Conservation (phyloP, 164 flowering plant species). For the Vitis riparia region DNA sequence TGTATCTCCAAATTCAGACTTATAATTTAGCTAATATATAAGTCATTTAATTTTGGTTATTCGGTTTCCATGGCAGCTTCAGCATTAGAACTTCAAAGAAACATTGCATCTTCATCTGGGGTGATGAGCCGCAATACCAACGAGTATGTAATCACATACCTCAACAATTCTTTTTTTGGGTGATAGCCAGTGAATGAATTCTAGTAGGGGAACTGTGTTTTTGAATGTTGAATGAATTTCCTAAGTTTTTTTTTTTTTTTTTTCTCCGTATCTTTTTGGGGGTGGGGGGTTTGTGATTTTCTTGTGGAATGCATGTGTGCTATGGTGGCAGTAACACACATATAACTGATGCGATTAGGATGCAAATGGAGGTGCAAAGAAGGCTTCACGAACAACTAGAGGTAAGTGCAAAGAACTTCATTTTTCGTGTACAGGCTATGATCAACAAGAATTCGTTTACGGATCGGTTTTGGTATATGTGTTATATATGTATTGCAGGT, state of each 20-base stretch:
- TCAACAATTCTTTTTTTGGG: background rate
- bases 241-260: slow-evolving; percentile 6
- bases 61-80: slow-evolving; percentile 41
- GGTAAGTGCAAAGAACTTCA: slow-evolving; percentile 37
- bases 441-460: too few species aligned
- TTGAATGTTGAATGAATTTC: background rate
- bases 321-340: slow-evolving; percentile 48
- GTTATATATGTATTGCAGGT: slow-evolving; percentile 43
- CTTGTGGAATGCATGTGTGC: slow-evolving; percentile 21
- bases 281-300: slow-evolving; percentile 7
- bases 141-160: slow-evolving; percentile 55
- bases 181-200: background rate
- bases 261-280: background rate
- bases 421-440: too few species aligned
- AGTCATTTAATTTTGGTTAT: background rate
- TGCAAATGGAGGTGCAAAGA: slow-evolving; percentile 98
- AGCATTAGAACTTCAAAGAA: slow-evolving; percentile 76
- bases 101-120: slow-evolving; percentile 69
- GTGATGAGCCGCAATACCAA: slow-evolving; percentile 72
- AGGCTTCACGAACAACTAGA: slow-evolving; percentile 94
- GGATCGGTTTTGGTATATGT: background rate
- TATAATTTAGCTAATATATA: background rate
- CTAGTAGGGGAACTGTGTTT: background rate
- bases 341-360: slow-evolving; percentile 64
- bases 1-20: background rate